Evolutionary conservation across 768 basidiomycete species (phyloP), one percentile per base, ranked within the genome.

Genomic region (Vararia minispora): DNA sequence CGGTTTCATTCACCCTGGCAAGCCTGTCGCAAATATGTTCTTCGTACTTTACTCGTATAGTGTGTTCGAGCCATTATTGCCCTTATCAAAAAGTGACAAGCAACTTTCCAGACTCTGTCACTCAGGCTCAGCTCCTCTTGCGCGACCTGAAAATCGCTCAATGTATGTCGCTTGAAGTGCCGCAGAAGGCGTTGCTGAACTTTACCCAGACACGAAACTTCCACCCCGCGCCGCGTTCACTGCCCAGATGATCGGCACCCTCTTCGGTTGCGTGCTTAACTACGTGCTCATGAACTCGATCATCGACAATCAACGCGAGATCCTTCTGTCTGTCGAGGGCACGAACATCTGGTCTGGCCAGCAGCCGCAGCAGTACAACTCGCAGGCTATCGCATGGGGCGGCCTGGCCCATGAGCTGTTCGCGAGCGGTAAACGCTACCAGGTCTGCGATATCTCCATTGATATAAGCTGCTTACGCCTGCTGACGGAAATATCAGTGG

Each of bases 261-360:
- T 73, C 22, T 53, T 74, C 37, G 71, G 69, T 21, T 45, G 53
- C 3, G 21, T 64, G 2, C 48, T 64, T 36, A 64, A 64, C 49
- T 63, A 58, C 55, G 68, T 76, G 30, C 48, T 79, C 36, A 76
- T 76, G 75, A 75, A 72, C 44, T 64, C 65, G 1, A 71, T 79
- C 41, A 64, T 79, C 49, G 59, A 63, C 35, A 62, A 54, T 27
- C 70, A 76, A 33, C 60, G 64, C 0, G 62, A 65, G 0, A 69
- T 73, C 20, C 53, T 79, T 3, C 55, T 76, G 18, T 68, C 65
- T 5, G 64, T 72, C 0, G 59, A 78, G 46, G 74, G 74, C 23
- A 74, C 76, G 1, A 69, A 71, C 46, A 63, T 72, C 34, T 72
- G 62, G 58, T 61, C 56, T 13, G 69, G 69, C 5, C 65, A 66